Percentiles rank a stretch among this genome's conserved stretches.
Evolutionary conservation across 495 filamentous ascomycete species (phyloP).

Genomic region (Penicillium riverlandense): DNA sequence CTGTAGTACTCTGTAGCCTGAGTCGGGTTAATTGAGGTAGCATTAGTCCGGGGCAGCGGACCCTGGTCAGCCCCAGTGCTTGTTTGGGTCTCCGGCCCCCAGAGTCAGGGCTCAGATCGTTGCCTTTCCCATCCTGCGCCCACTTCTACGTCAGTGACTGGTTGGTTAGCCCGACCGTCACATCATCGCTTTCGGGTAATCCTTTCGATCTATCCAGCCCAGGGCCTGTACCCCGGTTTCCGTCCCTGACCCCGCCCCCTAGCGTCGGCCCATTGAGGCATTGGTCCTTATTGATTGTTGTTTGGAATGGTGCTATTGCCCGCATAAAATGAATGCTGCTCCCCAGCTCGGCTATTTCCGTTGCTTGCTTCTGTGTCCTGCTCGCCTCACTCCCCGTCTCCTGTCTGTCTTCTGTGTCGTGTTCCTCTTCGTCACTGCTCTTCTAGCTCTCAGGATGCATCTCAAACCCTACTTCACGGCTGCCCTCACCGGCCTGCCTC

Average conservation of each 20-base stretch:
- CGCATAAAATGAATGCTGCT: conserved; percentile 17
- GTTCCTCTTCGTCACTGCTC: conserved; percentile 20
- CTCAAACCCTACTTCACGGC: conserved; percentile 28
- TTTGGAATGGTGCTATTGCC: conserved; percentile 6
- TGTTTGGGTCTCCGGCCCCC: too few relatives aligned
- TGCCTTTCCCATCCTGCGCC: too few relatives aligned
- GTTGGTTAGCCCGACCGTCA: too few relatives aligned
- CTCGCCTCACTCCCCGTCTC: conserved; percentile 23
- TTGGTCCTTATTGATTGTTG: conserved; percentile 7
- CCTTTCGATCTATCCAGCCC: too few relatives aligned
- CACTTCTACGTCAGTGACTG: too few relatives aligned
- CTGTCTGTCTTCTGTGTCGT: conserved; percentile 23
- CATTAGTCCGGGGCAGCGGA: too few relatives aligned
- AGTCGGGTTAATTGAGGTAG: too few relatives aligned
- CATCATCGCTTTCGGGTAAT: too few relatives aligned
- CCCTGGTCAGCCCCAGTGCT: too few relatives aligned
- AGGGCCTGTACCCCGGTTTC: conserved; percentile 9
- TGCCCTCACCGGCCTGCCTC: conserved; percentile 29
- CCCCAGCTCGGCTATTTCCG: conserved; percentile 20
- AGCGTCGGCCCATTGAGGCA: conserved; percentile 21
- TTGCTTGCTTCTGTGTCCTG: conserved; percentile 21
- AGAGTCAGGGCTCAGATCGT: too few relatives aligned
- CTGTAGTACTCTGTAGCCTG: too few relatives aligned
- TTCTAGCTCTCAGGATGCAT: conserved; percentile 35
- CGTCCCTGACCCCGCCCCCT: conserved; percentile 11